phyloP scores from a whole-genome alignment of 495 filamentous ascomycete species.

The Daldinia concentrica region DNA sequence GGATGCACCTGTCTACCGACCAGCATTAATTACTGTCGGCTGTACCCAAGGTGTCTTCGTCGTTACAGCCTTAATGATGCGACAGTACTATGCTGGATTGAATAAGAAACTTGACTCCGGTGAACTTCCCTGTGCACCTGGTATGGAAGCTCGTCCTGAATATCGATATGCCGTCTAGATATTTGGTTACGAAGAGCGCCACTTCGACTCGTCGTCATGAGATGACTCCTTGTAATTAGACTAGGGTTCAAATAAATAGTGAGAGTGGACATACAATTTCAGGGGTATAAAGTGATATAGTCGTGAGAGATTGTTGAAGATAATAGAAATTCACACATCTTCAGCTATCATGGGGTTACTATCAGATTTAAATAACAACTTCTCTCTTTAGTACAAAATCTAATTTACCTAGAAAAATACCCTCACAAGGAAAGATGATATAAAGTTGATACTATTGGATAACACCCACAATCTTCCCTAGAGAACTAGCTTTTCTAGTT shows the following conservation, averaged over 20 bases:
- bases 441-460: not conserved
- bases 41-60: not conserved
- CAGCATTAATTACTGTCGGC: not conserved
- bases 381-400: not conserved
- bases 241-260: not conserved
- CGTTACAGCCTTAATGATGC: not conserved
- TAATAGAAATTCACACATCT: not conserved
- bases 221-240: not conserved
- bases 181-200: not conserved
- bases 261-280: not conserved
- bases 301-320: not conserved
- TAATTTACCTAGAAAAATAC: not conserved
- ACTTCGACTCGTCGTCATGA: not conserved
- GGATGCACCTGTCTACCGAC: not conserved
- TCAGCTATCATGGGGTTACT: not conserved
- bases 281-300: not conserved
- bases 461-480: not conserved
- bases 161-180: not conserved
- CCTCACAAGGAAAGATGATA: not conserved
- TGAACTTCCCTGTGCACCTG: not conserved
- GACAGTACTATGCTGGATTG: not conserved
- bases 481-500: not conserved
- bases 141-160: not conserved
- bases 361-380: not conserved
- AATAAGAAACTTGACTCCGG: not conserved